Percentiles rank a stretch among this genome's conserved stretches.
Conservation (phyloP, 306 rosid species). For the Castanea mollissima region DNA sequence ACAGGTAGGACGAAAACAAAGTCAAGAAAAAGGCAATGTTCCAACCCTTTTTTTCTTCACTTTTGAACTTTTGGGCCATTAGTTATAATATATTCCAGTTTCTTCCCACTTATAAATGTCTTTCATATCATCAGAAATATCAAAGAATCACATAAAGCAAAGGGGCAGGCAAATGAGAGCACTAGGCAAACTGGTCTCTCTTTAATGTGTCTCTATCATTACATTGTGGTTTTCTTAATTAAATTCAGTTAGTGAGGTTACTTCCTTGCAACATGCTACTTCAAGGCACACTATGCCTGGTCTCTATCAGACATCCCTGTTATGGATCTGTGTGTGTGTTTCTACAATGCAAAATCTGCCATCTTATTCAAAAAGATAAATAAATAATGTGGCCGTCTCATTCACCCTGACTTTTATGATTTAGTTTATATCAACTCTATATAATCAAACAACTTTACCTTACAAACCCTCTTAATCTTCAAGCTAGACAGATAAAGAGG, state of each 20-base stretch:
- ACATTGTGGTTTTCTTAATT: background rate
- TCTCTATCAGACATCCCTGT: slow-evolving; percentile 4
- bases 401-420: too few species aligned
- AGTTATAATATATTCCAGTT: background rate
- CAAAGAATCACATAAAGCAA: slow-evolving; percentile 9
- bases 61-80: slow-evolving; percentile 16
- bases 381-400: too few species aligned
- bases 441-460: too few species aligned
- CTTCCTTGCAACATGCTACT: slow-evolving; percentile 12
- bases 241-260: background rate
- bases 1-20: background rate
- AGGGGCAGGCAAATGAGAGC: slow-evolving; percentile 7
- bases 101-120: slow-evolving; percentile 9
- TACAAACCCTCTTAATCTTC: too few species aligned
- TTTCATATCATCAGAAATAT: slow-evolving; percentile 2
- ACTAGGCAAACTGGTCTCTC: slow-evolving; percentile 20
- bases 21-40: background rate
- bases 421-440: too few species aligned
- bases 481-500: too few species aligned
- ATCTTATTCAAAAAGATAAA: background rate
- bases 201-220: slow-evolving; percentile 19
- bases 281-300: slow-evolving; percentile 13
- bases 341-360: background rate
- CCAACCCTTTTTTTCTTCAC: background rate
- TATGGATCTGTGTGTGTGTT: background rate